Percentiles rank a stretch among this genome's conserved stretches.
These are phyloP conservation scores for Alternaria consortialis DNA, from an alignment of 2,329 filamentous ascomycete species.

Conservation along the genomic window DNA sequence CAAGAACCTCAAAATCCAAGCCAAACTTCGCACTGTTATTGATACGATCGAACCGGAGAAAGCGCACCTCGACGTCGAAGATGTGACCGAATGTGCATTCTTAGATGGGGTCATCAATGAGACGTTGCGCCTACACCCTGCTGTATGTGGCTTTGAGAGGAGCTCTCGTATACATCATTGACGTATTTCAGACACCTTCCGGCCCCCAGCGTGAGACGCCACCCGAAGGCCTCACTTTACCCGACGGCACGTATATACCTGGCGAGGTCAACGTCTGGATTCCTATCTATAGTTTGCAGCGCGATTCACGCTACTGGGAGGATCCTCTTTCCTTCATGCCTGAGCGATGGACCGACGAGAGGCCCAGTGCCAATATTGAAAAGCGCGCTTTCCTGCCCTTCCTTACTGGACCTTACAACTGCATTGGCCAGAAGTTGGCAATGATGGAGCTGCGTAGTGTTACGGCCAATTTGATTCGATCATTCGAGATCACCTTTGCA, in stretches of 20 bases:
- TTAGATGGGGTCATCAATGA: constrained; percentile 47
- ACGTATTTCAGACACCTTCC: constrained; percentile 33
- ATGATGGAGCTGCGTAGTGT: constrained; percentile 71
- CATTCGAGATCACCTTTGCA: constrained; percentile 63
- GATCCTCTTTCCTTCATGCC: constrained; percentile 39
- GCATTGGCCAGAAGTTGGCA: constrained; percentile 73
- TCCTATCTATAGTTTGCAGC: constrained; percentile 42
- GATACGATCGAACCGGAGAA: constrained; percentile 27
- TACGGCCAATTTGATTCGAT: constrained; percentile 66
- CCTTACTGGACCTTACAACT: constrained; percentile 71
- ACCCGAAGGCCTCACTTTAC: constrained; percentile 41
- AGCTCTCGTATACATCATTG: not conserved
- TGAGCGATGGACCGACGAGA: constrained; percentile 43
- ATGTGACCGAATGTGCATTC: constrained; percentile 36
- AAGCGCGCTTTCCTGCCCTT: constrained; percentile 75
- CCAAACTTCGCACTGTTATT: constrained; percentile 33
- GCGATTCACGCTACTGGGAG: constrained; percentile 40
- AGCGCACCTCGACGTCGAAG: constrained; percentile 36
- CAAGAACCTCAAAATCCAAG: constrained; percentile 30
- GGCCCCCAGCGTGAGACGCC: constrained; percentile 47
- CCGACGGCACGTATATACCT: constrained; percentile 43
- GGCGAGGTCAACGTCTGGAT: constrained; percentile 41
- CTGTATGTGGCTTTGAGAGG: constrained; percentile 17
- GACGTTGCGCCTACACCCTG: constrained; percentile 41
- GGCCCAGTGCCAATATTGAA: constrained; percentile 31